Base-by-base conservation (phyloP, 1,139 yeast genomes). In the Geotrichum bryndzae region DNA sequence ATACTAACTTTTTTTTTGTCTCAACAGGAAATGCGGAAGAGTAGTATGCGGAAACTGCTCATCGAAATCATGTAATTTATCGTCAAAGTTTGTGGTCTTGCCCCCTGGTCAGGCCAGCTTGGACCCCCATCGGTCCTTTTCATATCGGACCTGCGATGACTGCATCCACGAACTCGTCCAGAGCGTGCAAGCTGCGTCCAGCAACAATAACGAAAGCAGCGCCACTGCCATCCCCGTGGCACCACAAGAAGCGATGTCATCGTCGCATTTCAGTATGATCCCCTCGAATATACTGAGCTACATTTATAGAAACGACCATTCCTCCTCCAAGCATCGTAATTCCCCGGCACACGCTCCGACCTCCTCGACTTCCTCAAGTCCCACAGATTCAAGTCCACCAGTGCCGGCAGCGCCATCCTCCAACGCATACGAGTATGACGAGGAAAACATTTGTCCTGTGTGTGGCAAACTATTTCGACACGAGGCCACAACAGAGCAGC, bases 31-130 rank as follows among this genome's bases (percentile, higher is more conserved):
- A 72, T 88, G 97, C 79, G 92, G 97, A 52, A 74, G 84, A 59
- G 86, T 88, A 4, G 87, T 86, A 38, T 88, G 97, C 75, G 85
- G 84, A 54, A 68, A 76, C 62, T 86, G 96, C 72, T 83, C 96
- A 31, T 71, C 76, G 35, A 71, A 73, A 46, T 77, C 81, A 15
- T 73, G 72, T 57, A 78, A 72, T 76, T 80, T 78, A 67, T 81
- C 83, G 7, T 77, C 82, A 33, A 77, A 82, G 2, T 79, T 78
- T 64, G 83, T 80, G 23, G 81, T 80, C 6, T 73, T 78, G 22
- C 80, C 83, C 2, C 79, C 80, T n/a, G 70, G 77, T 41, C 80
- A 80, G 68, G 70, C 77, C 6, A 77, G 77, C 64, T 70, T 78
- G 23, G 84, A 80, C 66, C 73, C 78, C 29, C 82, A 82, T 0